Evolutionary conservation across 1,284 basidiomycete species (phyloP).

Genomic region (Tylopilus orsonianus): DNA sequence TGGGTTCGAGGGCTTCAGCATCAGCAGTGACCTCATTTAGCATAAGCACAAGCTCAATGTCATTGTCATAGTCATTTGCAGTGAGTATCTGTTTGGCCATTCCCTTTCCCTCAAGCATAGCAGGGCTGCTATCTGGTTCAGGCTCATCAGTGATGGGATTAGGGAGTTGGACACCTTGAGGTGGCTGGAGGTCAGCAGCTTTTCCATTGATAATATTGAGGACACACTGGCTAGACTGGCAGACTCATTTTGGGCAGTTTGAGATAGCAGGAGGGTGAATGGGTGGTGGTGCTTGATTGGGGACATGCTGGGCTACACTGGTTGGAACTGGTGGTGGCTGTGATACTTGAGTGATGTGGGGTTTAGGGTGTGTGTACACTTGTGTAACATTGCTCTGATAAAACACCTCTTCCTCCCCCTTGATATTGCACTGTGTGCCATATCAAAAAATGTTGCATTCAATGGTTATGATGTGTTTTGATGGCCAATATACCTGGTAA

Average conservation of each 20-base stretch:
- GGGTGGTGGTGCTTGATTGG: no score
- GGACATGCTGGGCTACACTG: no score
- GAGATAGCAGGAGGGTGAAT: no score
- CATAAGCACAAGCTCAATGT: background rate
- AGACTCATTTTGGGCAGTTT: background rate
- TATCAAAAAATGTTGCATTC: background rate
- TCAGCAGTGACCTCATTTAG: background rate
- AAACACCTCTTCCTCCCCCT: background rate
- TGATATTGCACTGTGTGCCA: background rate
- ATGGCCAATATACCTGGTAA: background rate
- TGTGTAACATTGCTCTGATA: background rate
- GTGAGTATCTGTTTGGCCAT: background rate
- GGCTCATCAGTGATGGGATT: background rate
- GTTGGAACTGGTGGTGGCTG: no score
- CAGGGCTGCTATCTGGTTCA: background rate
- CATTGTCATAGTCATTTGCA: background rate
- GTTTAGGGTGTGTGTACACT: no score
- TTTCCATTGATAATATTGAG: background rate
- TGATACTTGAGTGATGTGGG: no score
- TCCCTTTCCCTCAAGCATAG: background rate
- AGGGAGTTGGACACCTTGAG: background rate
- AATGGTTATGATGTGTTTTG: background rate
- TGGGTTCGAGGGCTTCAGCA: conserved; percentile 1
- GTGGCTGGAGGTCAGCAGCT: background rate
- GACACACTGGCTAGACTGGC: background rate